Evolutionary conservation across 2,329 filamentous ascomycete species (phyloP), one percentile per base, ranked within the genome.

Genomic region (Claviceps citrina): DNA sequence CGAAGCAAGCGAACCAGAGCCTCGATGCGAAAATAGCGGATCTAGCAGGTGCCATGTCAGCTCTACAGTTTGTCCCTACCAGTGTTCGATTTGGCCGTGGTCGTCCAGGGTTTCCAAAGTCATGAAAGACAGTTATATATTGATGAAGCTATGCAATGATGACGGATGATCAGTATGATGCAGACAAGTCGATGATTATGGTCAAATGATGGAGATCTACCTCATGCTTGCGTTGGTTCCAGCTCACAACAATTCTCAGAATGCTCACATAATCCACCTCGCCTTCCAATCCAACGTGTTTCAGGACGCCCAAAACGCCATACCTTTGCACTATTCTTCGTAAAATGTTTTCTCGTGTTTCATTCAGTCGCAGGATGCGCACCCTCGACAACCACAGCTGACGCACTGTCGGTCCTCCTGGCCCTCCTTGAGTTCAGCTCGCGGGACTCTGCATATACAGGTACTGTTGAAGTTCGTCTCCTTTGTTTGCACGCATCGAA

Each of bases 391-490:
- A 7, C 91, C 91, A 60, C 91, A 98, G 62, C 76, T 94, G 38
- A 96, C 85, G 56, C 91, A 98, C 60, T 96, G 81, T 25, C 96
- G 79, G 28, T 84, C 81, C 15, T 44, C 43, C 57, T 91, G 82
- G 31, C 85, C 79, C 53, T 93, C 86, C 61, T 94, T 94, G 55
- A 98, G 64, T 59, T 93, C 76, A 25, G 84, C 80, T 56, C 82
- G 81, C 1, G 91, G 91, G 38, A 98, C 89, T 38, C 91, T 83
- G 60, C 91, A 98, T 54, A 98, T 91, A 59, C 91, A 98, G 1
- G 89, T 98, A 47, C 84, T 83, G 61, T 89, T 91, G 67, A 96
- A 98, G 62, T 98, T 98, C 24, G 91, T 98, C 68, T 98, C 91
- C 62, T 96, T 96, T n/a, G 91, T 95, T 63, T 98, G 91, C 42